phyloP scores from a whole-genome alignment of 306 rosid genomes.

The Castanea sativa region DNA sequence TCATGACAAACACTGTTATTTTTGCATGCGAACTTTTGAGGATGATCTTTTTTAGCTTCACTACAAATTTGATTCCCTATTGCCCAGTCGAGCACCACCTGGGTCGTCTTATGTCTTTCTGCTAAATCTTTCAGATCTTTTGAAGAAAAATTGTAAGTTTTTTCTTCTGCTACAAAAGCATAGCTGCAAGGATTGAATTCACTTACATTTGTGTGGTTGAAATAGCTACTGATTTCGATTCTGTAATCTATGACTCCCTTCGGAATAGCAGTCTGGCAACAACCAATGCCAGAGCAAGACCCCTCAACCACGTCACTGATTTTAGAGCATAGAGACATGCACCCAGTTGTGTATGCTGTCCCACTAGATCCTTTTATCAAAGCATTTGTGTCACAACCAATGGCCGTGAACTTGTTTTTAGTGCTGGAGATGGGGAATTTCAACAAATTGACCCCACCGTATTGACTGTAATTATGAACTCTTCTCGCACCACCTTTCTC shows the following conservation, averaged over 20 bases:
- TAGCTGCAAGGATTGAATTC: constrained; percentile 16
- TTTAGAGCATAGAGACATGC: constrained; percentile 5
- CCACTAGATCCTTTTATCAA: too few relatives aligned
- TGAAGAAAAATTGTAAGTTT: neutral
- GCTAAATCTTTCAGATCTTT: too few relatives aligned
- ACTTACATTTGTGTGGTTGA: neutral
- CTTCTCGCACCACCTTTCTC: accelerated
- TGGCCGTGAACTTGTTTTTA: constrained; percentile 1
- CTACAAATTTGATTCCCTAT: too few relatives aligned
- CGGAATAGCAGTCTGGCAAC: constrained; percentile 17
- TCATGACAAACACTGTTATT: too few relatives aligned
- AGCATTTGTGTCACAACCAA: constrained; percentile 18
- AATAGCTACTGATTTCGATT: neutral
- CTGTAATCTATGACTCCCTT: neutral
- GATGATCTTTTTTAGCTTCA: too few relatives aligned
- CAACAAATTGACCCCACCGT: too few relatives aligned
- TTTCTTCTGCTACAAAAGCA: constrained; percentile 10
- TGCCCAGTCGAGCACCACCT: neutral
- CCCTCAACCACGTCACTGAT: neutral
- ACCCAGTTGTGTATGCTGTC: neutral
- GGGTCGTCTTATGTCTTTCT: too few relatives aligned
- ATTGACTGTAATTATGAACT: too few relatives aligned
- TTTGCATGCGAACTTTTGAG: too few relatives aligned
- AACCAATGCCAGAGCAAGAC: constrained; percentile 17
- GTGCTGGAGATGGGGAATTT: neutral